Conservation (phyloP, 2,329 filamentous ascomycete genomes). For the Colletotrichum lupini region DNA sequence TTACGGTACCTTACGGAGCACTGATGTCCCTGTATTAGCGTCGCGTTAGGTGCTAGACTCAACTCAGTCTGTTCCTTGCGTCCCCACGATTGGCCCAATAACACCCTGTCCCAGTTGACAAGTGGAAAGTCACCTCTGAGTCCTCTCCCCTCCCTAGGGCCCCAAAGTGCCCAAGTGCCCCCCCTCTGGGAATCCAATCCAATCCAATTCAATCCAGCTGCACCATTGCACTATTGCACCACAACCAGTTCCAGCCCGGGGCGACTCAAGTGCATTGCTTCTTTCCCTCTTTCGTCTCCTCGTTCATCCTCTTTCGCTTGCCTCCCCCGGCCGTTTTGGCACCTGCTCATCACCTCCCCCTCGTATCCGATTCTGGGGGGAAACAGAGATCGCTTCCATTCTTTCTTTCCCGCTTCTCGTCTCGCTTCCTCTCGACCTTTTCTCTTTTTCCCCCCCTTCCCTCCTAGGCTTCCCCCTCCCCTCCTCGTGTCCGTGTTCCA, state of each 20-base stretch:
- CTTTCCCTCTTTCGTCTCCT: conserved; percentile 12
- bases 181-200: neutral
- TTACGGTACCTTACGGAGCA: neutral
- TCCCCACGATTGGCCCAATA: conserved; percentile 26
- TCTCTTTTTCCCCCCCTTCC: neutral
- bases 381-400: conserved; percentile 28
- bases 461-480: neutral
- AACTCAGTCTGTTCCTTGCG: conserved; percentile 23
- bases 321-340: neutral
- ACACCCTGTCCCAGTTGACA: conserved; percentile 10
- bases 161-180: too few species aligned
- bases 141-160: neutral
- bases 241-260: neutral
- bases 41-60: conserved; percentile 15
- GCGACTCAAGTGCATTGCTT: conserved; percentile 10
- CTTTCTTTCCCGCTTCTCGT: conserved; percentile 17
- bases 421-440: conserved; percentile 22
- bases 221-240: neutral
- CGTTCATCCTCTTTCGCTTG: conserved; percentile 11
- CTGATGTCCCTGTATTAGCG: conserved; percentile 10
- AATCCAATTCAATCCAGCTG: neutral
- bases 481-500: conserved; percentile 8
- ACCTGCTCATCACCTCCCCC: conserved; percentile 15
- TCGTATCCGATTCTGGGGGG: conserved; percentile 36
- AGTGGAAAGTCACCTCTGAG: neutral